Base-by-base conservation (phyloP, 805 yeast species). In the Metschnikowia cerradonensis region DNA sequence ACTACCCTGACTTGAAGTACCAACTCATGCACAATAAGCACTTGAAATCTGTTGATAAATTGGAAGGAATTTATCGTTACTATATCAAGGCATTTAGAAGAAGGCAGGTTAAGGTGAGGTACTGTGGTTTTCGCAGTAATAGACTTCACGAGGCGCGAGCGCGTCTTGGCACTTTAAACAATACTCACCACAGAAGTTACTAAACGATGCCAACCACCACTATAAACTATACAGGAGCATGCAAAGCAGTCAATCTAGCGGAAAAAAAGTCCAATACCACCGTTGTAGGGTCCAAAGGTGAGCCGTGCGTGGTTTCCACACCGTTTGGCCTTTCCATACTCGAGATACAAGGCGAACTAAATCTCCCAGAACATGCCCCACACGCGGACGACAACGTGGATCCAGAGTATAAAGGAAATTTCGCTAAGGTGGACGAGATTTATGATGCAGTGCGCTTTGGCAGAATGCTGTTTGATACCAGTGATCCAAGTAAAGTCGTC, bases 301-400 rank as follows among this genome's bases (percentile, higher is more conserved):
- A 34, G 32, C 43, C 53, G 22, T 52, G 57, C 38, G 40, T 52
- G 20, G 43, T 81, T 2, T 57, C 76, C 1, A 82, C 91, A 0
- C 77, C 83, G 1, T 66, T 70, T 40, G 94, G 92, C 0, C 74
- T 82, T 40, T 74, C 79, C 2, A 58, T 86, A 15, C 53, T 86
- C 17, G 94, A 86, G 62, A 85, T 86, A 17, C 94, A 86, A 61
- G 94, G 94, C 8, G 88, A 83, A 34, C 64, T 86, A 37, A 79
- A 81, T 50, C 61, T 83, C 3, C 78, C 78, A 2, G 48, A 50
- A 5, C 43, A 48, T 8, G 61, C 58, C 3, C 83, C 84, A 0
- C 51, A 59, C 3, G 59, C 58, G 19, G 59, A 61, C 20, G 74
- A 76, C 6, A 56, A 53, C 1, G 60, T 61, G 5, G 60, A 67